These are phyloP conservation scores for Trichoderma asperelloides DNA, from an alignment of 495 filamentous ascomycete genomes.

Conservation along the genomic window DNA sequence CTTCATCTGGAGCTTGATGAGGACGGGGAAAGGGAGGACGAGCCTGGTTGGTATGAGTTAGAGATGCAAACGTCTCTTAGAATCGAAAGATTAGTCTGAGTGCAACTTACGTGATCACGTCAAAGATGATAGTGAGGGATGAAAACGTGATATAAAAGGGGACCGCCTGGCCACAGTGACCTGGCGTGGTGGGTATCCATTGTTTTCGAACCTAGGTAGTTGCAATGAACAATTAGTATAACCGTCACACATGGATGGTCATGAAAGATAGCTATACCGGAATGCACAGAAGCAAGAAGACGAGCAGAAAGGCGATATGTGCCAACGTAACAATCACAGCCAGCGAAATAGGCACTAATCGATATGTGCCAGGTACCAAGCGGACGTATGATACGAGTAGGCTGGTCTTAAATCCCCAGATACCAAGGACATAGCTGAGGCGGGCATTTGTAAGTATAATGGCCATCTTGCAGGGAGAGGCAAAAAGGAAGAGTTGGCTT, in stretches of 20 bases:
- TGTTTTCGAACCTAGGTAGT: conserved; percentile 28
- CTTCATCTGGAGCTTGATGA: conserved; percentile 33
- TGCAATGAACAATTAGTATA: neutral
- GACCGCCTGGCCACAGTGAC: conserved; percentile 32
- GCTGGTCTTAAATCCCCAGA: conserved; percentile 46
- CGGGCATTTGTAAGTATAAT: neutral
- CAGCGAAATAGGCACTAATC: conserved; percentile 23
- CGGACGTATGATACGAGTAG: conserved; percentile 42
- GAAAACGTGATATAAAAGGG: conserved; percentile 36
- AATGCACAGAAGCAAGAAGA: conserved; percentile 36
- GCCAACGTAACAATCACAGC: conserved; percentile 26
- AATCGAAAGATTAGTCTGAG: conserved; percentile 4
- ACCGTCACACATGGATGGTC: neutral
- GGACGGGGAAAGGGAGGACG: conserved; percentile 41
- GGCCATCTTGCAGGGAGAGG: neutral
- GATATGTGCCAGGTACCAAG: conserved; percentile 36
- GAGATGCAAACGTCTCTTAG: neutral
- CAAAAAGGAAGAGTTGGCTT: conserved; percentile 12
- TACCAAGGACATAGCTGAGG: conserved; percentile 30
- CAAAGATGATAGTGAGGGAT: conserved; percentile 35
- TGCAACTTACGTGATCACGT: conserved; percentile 33
- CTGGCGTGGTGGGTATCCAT: conserved; percentile 31
- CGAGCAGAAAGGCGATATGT: conserved; percentile 26
- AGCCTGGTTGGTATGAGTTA: conserved; percentile 21
- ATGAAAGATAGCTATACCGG: conserved; percentile 25